Conservation (phyloP, 345 rosid genomes). For the Boechera divaricarpa region DNA sequence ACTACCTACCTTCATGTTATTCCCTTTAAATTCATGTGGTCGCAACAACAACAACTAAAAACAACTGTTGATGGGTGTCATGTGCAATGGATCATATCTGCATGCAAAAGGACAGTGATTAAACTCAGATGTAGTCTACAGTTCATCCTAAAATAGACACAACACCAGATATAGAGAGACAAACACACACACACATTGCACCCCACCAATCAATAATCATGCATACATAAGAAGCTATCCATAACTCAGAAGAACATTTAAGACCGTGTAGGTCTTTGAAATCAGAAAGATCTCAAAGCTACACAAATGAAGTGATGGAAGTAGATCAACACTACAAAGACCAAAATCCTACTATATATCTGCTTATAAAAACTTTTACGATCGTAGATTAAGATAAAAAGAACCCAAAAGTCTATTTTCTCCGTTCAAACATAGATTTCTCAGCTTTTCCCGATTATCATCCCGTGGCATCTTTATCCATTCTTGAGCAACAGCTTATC, state of each 20-base stretch:
- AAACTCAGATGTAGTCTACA: slow-evolving; percentile 8
- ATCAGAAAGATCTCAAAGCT: neutral
- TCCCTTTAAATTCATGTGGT: slow-evolving; percentile 32
- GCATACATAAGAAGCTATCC: neutral
- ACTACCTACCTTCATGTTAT: slow-evolving; percentile 44
- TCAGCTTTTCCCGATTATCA: neutral
- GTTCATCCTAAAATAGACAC: slow-evolving; percentile 32
- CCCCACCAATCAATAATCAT: neutral
- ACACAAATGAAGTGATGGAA: neutral
- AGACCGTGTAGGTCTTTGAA: neutral
- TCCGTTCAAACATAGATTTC: neutral
- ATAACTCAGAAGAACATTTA: slow-evolving; percentile 6
- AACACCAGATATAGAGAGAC: slow-evolving; percentile 36
- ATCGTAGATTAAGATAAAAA: too few species aligned
- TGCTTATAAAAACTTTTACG: neutral
- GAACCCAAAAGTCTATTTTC: too few species aligned
- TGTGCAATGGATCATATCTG: slow-evolving; percentile 32
- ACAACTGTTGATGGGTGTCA: slow-evolving; percentile 16
- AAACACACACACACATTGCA: slow-evolving; percentile 5
- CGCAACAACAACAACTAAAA: neutral
- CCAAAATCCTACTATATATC: neutral
- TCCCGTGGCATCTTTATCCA: neutral
- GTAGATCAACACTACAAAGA: neutral
- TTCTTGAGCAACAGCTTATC: neutral
- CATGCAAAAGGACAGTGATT: slow-evolving; percentile 26